phyloP scores from a whole-genome alignment of 1,284 basidiomycete species.

The Ceratobasidium sp. region DNA sequence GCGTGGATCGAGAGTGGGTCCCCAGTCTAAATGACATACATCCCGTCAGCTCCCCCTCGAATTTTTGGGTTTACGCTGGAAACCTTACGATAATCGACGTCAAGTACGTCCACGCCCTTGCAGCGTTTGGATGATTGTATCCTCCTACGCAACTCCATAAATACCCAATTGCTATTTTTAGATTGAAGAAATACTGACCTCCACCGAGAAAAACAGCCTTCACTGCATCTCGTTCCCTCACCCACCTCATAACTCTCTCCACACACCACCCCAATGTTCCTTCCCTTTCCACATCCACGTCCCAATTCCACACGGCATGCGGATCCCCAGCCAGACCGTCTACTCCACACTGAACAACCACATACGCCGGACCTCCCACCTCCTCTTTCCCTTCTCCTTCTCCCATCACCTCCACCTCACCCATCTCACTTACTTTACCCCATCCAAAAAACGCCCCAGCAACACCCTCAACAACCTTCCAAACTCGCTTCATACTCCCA shows the following conservation, averaged over 20 bases:
- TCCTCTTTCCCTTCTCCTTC: neutral
- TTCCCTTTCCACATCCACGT: conserved; percentile 64
- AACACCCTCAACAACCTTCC: conserved; percentile 73
- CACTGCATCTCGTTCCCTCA: conserved; percentile 54
- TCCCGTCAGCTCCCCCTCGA: neutral
- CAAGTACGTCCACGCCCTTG: conserved; percentile 86
- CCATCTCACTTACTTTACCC: neutral
- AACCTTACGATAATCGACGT: conserved; percentile 78
- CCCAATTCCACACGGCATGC: conserved; percentile 84
- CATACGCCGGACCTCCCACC: conserved; percentile 72
- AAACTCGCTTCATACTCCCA: conserved; percentile 73
- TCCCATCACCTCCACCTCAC: neutral
- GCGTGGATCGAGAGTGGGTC: conserved; percentile 69
- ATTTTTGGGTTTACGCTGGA: neutral
- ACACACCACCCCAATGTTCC: conserved; percentile 83
- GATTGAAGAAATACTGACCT: conserved; percentile 61
- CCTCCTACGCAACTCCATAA: conserved; percentile 69
- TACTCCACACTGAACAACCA: conserved; percentile 88
- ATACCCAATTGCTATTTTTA: neutral
- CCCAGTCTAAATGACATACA: conserved; percentile 62
- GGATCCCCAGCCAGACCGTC: conserved; percentile 91
- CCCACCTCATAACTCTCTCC: conserved; percentile 71
- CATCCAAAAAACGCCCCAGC: conserved; percentile 66
- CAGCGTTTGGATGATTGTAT: conserved; percentile 84
- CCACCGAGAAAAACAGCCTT: conserved; percentile 77